phyloP scores from a whole-genome alignment of 73 alveolate species.

The Stentor coeruleus region DNA sequence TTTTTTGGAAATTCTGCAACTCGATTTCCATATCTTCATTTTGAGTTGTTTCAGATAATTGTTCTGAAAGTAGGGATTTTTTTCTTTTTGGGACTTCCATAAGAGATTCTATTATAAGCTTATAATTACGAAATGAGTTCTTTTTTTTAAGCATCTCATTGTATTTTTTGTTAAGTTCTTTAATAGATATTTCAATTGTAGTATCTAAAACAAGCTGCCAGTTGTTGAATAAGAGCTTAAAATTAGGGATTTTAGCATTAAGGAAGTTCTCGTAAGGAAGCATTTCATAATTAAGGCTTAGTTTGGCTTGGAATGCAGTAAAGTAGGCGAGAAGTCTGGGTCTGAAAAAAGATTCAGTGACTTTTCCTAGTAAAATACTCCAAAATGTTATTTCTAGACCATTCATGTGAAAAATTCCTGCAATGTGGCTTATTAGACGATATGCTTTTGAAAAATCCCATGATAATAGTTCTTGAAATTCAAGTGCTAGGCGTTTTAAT shows the following conservation, averaged over 20 bases:
- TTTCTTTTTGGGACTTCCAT: constrained; percentile 7
- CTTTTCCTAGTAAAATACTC: neutral
- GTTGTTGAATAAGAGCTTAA: neutral
- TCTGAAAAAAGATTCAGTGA: neutral
- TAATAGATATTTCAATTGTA: neutral
- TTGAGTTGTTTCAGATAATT: neutral
- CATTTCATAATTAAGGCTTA: neutral
- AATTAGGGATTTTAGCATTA: neutral
- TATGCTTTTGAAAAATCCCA: neutral
- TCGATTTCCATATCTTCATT: neutral
- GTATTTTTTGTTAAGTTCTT: neutral
- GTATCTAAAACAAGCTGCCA: constrained; percentile 14
- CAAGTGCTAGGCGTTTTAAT: neutral
- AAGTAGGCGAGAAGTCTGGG: neutral
- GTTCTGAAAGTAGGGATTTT: neutral
- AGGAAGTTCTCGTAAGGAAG: neutral
- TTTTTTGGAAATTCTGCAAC: neutral
- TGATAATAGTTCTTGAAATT: neutral
- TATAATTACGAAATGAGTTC: neutral
- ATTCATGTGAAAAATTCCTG: constrained; percentile 6
- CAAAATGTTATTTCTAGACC: neutral
- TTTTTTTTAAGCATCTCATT: neutral
- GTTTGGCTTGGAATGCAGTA: constrained; percentile 3
- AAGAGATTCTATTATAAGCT: neutral
- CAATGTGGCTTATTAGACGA: neutral